Evolutionary conservation across 768 basidiomycete species (phyloP).

Genomic region (Hemileccinum impolitum): DNA sequence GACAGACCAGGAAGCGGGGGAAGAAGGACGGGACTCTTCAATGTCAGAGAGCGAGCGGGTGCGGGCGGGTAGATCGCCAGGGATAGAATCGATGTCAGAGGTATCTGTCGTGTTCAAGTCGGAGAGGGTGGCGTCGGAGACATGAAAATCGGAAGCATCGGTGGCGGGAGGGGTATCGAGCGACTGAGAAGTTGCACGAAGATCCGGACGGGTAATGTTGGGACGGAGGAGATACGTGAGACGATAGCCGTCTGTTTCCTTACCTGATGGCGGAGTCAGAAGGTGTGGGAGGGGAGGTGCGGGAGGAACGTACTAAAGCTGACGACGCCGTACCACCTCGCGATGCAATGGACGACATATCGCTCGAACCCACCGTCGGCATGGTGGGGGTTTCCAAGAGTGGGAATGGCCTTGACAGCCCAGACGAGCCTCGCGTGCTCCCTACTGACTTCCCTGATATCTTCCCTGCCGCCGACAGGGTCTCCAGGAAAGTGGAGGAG

Average conservation of each 20-base stretch:
- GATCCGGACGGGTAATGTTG: conserved; percentile 62
- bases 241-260: conserved; percentile 49
- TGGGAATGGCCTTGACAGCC: conserved; percentile 40
- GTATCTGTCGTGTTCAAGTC: conserved; percentile 28
- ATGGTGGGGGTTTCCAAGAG: background rate
- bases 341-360: conserved; percentile 81
- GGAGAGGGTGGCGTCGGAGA: conserved; percentile 43
- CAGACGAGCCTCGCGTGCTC: conserved; percentile 69
- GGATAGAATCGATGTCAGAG: conserved; percentile 25
- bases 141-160: conserved; percentile 56
- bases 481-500: conserved; percentile 36
- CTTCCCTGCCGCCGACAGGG: conserved; percentile 48
- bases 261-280: conserved; percentile 31
- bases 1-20: conserved; percentile 38
- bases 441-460: conserved; percentile 62
- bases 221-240: conserved; percentile 81
- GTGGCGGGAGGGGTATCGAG: conserved; percentile 74
- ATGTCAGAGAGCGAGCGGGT: conserved; percentile 21
- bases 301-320: conserved; percentile 67
- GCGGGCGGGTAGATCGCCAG: conserved; percentile 9
- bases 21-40: conserved; percentile 27
- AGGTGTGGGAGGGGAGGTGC: background rate
- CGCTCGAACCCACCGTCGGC: conserved; percentile 68
- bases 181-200: conserved; percentile 28
- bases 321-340: conserved; percentile 74